Evolutionary conservation across 768 basidiomycete species (phyloP).

Genomic region (Russula olivacea): DNA sequence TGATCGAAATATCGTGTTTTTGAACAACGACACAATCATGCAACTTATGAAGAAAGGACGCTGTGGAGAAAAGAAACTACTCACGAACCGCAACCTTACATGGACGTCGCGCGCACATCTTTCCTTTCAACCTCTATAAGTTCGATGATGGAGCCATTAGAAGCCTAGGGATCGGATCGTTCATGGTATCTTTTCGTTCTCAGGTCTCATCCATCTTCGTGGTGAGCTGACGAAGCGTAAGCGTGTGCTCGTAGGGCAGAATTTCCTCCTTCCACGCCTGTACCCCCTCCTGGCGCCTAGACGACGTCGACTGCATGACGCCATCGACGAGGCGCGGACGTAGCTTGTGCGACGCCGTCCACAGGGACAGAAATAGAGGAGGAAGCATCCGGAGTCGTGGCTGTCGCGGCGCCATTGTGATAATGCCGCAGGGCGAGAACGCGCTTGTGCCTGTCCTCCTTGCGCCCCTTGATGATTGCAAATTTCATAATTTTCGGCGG

Average conservation of each 20-base stretch:
- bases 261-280: slow-evolving; percentile 99
- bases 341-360: slow-evolving; percentile 39
- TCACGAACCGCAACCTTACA: too few relatives aligned
- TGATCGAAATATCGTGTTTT: too few relatives aligned
- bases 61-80: too few relatives aligned
- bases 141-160: too few relatives aligned
- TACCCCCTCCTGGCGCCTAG: slow-evolving; percentile 88
- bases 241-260: slow-evolving; percentile 73
- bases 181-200: too few relatives aligned
- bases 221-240: slow-evolving; percentile 46
- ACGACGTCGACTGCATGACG: slow-evolving; percentile 77
- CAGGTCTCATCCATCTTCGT: too few relatives aligned
- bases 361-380: slow-evolving; percentile 38
- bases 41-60: too few relatives aligned
- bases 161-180: too few relatives aligned
- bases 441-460: slow-evolving; percentile 83
- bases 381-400: slow-evolving; percentile 28
- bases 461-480: slow-evolving; percentile 77
- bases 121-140: too few relatives aligned
- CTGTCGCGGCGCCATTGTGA: slow-evolving; percentile 48
- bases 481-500: slow-evolving; percentile 87
- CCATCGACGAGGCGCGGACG: slow-evolving; percentile 56
- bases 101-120: too few relatives aligned
- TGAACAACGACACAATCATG: too few relatives aligned
- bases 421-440: slow-evolving; percentile 67